These are phyloP conservation scores for Mycena galericulata DNA, from an alignment of 768 basidiomycete genomes.

Conservation along the genomic window DNA sequence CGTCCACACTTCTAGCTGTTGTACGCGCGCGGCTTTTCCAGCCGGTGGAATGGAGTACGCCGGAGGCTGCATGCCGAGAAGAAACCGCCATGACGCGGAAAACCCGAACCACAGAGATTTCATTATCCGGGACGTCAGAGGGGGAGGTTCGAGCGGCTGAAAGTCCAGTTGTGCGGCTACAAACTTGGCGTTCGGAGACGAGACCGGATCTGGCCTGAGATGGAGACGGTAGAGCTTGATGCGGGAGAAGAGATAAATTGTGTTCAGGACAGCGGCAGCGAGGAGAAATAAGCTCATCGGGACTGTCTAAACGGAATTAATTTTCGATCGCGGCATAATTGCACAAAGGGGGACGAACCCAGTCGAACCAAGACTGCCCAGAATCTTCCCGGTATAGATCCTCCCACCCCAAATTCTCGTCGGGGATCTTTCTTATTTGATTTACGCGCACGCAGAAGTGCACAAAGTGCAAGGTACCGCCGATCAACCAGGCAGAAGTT, in stretches of 20 bases:
- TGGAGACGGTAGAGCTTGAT: constrained; percentile 78
- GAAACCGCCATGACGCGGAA: constrained; percentile 71
- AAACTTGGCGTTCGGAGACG: constrained; percentile 78
- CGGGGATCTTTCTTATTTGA: constrained; percentile 65
- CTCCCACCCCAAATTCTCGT: constrained; percentile 83
- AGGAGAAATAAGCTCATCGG: constrained; percentile 71
- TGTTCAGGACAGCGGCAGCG: constrained; percentile 65
- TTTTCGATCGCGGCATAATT: constrained; percentile 7
- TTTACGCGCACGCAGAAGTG: constrained; percentile 75
- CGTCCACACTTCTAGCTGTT: constrained; percentile 83
- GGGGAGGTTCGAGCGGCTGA: constrained; percentile 56
- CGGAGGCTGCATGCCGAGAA: constrained; percentile 70
- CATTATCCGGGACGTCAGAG: constrained; percentile 57
- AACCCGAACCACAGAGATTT: constrained; percentile 64
- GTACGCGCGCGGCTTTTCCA: constrained; percentile 65
- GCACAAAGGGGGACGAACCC: constrained; percentile 61
- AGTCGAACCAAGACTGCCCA: constrained; percentile 80
- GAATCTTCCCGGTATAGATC: constrained; percentile 78
- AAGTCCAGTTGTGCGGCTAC: constrained; percentile 66
- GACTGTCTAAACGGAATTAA: constrained; percentile 61
- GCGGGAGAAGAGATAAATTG: constrained; percentile 77
- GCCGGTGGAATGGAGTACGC: constrained; percentile 49
- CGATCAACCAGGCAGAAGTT: constrained; percentile 75
- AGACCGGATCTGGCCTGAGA: constrained; percentile 70
- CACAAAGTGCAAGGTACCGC: constrained; percentile 71